Percentiles rank a stretch among this genome's conserved stretches.
These are phyloP conservation scores for Pseudozyma sp. DNA, from an alignment of 1,284 basidiomycete species.

Conservation along the genomic window DNA sequence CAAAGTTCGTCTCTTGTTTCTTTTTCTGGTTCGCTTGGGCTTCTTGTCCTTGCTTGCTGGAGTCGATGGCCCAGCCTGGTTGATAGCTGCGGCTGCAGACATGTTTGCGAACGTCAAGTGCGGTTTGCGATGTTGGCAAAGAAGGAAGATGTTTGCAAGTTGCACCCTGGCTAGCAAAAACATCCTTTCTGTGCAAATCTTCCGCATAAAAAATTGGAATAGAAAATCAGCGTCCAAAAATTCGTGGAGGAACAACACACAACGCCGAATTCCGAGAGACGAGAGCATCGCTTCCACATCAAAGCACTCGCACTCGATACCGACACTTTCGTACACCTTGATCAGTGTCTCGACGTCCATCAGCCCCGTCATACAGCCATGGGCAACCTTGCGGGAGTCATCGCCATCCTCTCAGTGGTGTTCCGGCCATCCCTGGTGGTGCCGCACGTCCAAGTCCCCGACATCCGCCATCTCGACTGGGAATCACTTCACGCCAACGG, in stretches of 20 bases:
- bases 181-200: slow-evolving; percentile 5
- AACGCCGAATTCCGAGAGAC: slow-evolving; percentile 31
- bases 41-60: slow-evolving; percentile 28
- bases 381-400: slow-evolving; percentile 78
- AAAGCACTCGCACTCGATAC: slow-evolving; percentile 15
- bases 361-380: slow-evolving; percentile 10
- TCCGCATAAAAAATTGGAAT: slow-evolving; percentile 19
- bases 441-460: slow-evolving; percentile 79
- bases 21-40: slow-evolving; percentile 29
- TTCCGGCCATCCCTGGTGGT: slow-evolving; percentile 79
- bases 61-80: slow-evolving; percentile 22
- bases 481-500: slow-evolving; percentile 79
- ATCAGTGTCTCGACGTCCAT: too few relatives aligned
- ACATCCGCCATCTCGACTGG: slow-evolving; percentile 89
- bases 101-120: not conserved
- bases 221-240: not conserved
- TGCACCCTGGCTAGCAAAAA: too few relatives aligned
- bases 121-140: too few relatives aligned
- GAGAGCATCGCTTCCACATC: not conserved
- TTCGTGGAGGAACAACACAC: not conserved
- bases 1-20: slow-evolving; percentile 42
- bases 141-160: too few relatives aligned
- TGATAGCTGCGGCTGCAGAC: slow-evolving; percentile 6
- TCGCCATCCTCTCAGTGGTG: slow-evolving; percentile 80
- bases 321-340: not conserved